Evolutionary conservation across 2,329 filamentous ascomycete species (phyloP).

Genomic region (Fusarium austroafricanum): DNA sequence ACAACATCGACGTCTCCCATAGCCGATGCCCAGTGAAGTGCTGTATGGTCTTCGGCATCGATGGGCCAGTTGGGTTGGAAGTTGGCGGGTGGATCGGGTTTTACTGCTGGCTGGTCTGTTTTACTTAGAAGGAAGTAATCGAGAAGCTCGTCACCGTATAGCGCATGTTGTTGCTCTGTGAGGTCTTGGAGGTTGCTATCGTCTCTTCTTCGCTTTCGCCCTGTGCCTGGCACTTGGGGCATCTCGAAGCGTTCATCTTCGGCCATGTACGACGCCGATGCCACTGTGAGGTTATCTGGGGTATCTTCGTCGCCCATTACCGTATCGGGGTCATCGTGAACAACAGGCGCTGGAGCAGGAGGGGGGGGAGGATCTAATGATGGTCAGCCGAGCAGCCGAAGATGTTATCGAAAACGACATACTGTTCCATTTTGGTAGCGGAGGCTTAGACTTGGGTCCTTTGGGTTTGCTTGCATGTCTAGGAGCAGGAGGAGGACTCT

Average conservation of each 20-base stretch:
- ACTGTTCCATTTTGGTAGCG: constrained; percentile 69
- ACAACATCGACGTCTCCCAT: constrained; percentile 97
- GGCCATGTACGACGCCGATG: constrained; percentile 85
- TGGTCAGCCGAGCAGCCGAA: constrained; percentile 15
- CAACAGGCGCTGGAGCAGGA: constrained; percentile 37
- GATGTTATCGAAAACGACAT: constrained; percentile 17
- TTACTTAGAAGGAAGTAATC: constrained; percentile 95
- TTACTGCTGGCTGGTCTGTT: constrained; percentile 77
- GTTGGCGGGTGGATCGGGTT: constrained; percentile 82
- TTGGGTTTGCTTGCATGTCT: constrained; percentile 92
- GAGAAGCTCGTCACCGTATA: constrained; percentile 92
- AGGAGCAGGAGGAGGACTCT: constrained; percentile 91
- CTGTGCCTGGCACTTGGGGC: constrained; percentile 70
- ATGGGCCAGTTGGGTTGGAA: constrained; percentile 94
- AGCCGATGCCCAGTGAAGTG: constrained; percentile 95
- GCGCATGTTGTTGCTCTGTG: constrained; percentile 84
- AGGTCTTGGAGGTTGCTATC: constrained; percentile 67
- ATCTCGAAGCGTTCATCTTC: constrained; percentile 83
- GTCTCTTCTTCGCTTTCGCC: constrained; percentile 82
- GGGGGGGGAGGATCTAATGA: constrained; percentile 39
- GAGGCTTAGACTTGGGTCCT: constrained; percentile 65
- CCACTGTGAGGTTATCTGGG: constrained; percentile 83
- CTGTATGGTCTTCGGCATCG: constrained; percentile 91
- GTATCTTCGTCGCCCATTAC: constrained; percentile 81
- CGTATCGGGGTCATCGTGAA: constrained; percentile 70